Percentiles rank a stretch among this genome's conserved stretches.
Evolutionary conservation across 768 basidiomycete genomes (phyloP).

Genomic region (Auricularia cornea): DNA sequence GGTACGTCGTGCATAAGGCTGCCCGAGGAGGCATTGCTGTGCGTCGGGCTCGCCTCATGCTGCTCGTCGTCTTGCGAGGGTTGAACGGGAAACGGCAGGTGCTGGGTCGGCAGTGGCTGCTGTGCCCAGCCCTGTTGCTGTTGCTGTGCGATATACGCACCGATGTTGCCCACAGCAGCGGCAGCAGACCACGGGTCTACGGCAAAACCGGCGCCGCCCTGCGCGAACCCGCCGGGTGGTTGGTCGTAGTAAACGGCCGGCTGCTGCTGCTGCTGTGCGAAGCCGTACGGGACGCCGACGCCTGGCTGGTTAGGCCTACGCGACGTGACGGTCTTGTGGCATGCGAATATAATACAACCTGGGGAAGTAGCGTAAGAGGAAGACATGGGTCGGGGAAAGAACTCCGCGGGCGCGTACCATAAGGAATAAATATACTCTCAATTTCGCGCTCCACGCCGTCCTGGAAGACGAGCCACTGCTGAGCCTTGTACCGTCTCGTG

Average conservation of each 20-base stretch:
- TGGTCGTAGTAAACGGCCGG: neutral
- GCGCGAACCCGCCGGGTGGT: neutral
- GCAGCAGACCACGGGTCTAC: too few relatives aligned
- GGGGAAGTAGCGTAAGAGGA: constrained; percentile 5
- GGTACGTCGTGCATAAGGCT: neutral
- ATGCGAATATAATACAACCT: constrained; percentile 67
- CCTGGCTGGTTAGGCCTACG: neutral
- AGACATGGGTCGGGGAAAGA: constrained; percentile 24
- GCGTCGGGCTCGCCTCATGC: neutral
- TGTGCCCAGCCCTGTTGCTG: constrained; percentile 37
- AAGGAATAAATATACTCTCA: constrained; percentile 84
- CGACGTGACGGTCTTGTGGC: constrained; percentile 52
- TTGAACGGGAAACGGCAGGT: neutral
- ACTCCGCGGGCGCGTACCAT: constrained; percentile 45
- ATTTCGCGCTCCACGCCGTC: constrained; percentile 54
- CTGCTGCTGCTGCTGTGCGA: neutral
- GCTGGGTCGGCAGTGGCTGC: constrained; percentile 26
- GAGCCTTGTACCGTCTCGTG: constrained; percentile 73
- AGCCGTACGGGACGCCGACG: neutral
- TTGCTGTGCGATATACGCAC: constrained; percentile 14
- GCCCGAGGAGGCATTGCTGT: neutral
- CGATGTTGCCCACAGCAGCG: too few relatives aligned
- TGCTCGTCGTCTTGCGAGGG: neutral
- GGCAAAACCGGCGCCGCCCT: neutral
- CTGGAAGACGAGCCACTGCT: constrained; percentile 42